Conservation (phyloP, 2,329 filamentous ascomycete species). For the Dothistroma pini region DNA sequence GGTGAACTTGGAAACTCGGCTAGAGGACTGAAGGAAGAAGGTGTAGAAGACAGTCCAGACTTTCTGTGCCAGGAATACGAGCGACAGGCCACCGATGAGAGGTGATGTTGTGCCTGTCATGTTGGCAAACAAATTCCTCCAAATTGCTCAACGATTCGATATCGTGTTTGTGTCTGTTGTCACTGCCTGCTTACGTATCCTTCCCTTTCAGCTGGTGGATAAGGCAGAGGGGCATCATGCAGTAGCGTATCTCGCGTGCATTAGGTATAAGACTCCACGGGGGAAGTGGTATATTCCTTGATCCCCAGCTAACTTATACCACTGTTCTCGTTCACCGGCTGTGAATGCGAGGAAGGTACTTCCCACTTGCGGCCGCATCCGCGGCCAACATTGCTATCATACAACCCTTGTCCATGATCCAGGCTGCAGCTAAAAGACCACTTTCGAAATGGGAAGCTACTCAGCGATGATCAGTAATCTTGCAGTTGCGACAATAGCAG, state of each 20-base stretch:
- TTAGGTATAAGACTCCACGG: neutral
- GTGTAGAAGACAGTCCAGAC: slow-evolving; percentile 12
- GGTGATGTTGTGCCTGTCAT: slow-evolving; percentile 6
- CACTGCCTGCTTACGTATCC: neutral
- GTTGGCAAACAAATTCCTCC: neutral
- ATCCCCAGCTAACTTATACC: too few relatives aligned
- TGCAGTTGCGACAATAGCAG: neutral
- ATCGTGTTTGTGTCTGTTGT: neutral
- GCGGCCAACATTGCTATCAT: too few relatives aligned
- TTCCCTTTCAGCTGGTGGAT: neutral
- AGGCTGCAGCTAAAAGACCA: neutral
- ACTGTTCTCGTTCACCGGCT: too few relatives aligned
- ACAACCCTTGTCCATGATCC: neutral
- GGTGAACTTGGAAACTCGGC: slow-evolving; percentile 12
- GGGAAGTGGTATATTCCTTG: neutral
- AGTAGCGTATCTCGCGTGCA: slow-evolving; percentile 2
- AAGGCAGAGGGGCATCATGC: slow-evolving; percentile 1
- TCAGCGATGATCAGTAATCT: neutral
- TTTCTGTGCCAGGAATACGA: slow-evolving; percentile 5
- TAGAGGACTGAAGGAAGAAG: slow-evolving; percentile 11
- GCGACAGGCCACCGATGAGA: slow-evolving; percentile 5
- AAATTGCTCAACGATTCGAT: neutral
- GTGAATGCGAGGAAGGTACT: too few relatives aligned
- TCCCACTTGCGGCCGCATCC: neutral
- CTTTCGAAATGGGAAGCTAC: neutral